Conservation (phyloP, 2,329 filamentous ascomycete species). For the Colletotrichum sp. region DNA sequence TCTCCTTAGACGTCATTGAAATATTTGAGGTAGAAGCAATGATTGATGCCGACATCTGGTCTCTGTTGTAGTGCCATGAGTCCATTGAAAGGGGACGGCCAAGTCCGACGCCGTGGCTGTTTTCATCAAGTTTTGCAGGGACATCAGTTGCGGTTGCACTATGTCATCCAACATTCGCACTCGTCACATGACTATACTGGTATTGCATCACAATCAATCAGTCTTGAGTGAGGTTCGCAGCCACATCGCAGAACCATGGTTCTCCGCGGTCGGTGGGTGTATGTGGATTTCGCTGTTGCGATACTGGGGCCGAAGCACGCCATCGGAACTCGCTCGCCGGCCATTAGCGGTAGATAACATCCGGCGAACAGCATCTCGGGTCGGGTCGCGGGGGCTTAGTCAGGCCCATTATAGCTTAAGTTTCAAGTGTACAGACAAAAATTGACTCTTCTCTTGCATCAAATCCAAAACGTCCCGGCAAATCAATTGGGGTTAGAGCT, state of each 20-base stretch:
- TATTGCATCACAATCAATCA: background rate
- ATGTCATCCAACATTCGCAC: background rate
- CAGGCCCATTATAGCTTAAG: background rate
- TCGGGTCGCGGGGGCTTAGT: background rate
- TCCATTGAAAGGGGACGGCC: background rate
- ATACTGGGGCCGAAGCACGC: conserved; percentile 5
- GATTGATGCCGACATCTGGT: background rate
- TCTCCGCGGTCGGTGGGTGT: background rate
- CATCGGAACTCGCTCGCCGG: conserved; percentile 1
- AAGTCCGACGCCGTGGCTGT: background rate
- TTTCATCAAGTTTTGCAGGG: background rate
- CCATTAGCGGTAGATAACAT: background rate
- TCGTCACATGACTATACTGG: background rate
- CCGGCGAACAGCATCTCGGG: background rate
- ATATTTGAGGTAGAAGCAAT: background rate
- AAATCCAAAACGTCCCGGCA: too few relatives aligned
- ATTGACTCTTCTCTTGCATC: background rate
- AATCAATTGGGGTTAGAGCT: background rate
- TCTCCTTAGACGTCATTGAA: background rate
- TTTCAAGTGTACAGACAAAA: background rate
- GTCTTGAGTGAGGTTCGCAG: background rate
- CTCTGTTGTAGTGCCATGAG: background rate
- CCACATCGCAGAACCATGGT: too few relatives aligned
- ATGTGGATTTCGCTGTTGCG: background rate
- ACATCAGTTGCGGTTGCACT: background rate